A percentile compares a stretch with the other conserved stretches of the same genome.
phyloP scores from a whole-genome alignment of 1,284 basidiomycete genomes.

The Cutaneotrichosporon arboriforme region DNA sequence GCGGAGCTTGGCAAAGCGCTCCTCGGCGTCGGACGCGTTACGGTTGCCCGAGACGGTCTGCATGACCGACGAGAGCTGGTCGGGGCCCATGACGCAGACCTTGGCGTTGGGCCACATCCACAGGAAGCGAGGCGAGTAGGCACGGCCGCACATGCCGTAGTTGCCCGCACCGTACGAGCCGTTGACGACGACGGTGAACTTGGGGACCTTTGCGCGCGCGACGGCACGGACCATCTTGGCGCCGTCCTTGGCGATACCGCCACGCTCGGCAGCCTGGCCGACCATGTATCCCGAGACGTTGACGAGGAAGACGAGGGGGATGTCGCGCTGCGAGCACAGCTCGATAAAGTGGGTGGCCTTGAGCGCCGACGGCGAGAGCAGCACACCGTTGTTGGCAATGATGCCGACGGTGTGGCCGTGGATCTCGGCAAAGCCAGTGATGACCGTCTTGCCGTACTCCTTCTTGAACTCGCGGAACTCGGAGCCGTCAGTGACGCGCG shows the following conservation, averaged over 20 bases:
- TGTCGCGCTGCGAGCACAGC: slow-evolving; percentile 82
- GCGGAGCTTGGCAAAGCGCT: slow-evolving; percentile 53
- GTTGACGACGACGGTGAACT: slow-evolving; percentile 89
- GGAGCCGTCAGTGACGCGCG: slow-evolving; percentile 84
- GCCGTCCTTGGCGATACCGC: slow-evolving; percentile 95
- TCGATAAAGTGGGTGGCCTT: slow-evolving; percentile 95
- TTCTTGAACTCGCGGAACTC: slow-evolving; percentile 93
- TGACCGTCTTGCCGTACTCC: slow-evolving; percentile 82
- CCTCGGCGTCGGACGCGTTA: slow-evolving; percentile 24
- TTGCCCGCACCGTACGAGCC: slow-evolving; percentile 87
- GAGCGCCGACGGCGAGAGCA: slow-evolving; percentile 86
- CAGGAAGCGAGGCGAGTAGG: slow-evolving; percentile 88
- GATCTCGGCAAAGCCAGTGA: slow-evolving; percentile 87
- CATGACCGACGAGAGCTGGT: slow-evolving; percentile 89
- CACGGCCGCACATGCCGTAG: slow-evolving; percentile 86
- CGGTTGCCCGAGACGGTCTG: slow-evolving; percentile 56
- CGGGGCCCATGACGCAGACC: slow-evolving; percentile 94
- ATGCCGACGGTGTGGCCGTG: slow-evolving; percentile 82
- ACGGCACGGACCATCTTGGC: slow-evolving; percentile 98
- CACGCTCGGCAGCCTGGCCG: slow-evolving; percentile 83
- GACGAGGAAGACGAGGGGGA: slow-evolving; percentile 86
- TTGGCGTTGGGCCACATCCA: slow-evolving; percentile 99
- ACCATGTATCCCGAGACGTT: slow-evolving; percentile 94
- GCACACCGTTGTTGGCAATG: slow-evolving; percentile 87
- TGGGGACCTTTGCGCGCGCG: slow-evolving; percentile 88